These are phyloP conservation scores for Penicillium sp. DNA, from an alignment of 2,329 filamentous ascomycete species.

Conservation along the genomic window DNA sequence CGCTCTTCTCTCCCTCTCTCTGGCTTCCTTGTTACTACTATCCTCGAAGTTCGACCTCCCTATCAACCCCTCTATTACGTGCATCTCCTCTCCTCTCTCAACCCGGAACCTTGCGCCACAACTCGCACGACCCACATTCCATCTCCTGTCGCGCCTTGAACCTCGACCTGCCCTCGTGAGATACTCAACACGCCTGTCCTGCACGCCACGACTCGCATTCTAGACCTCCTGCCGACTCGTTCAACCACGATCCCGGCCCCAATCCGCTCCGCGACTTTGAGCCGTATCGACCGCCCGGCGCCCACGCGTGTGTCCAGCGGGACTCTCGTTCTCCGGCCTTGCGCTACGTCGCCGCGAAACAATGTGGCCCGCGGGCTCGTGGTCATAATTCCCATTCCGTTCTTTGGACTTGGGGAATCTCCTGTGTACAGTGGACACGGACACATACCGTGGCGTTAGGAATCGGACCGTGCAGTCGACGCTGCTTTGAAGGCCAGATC, in stretches of 20 bases:
- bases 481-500: slow-evolving; percentile 4
- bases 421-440: slow-evolving; percentile 8
- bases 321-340: slow-evolving; percentile 6
- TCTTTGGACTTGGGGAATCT: slow-evolving; percentile 16
- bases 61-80: background rate
- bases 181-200: background rate
- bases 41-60: background rate
- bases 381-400: slow-evolving; percentile 23
- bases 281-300: background rate
- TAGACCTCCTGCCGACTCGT: background rate
- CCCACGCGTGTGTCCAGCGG: slow-evolving; percentile 3
- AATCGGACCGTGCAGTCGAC: slow-evolving; percentile 16
- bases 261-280: background rate
- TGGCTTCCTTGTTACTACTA: background rate
- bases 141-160: slow-evolving; percentile 9
- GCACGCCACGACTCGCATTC: background rate
- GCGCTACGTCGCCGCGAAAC: slow-evolving; percentile 20
- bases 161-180: slow-evolving; percentile 5
- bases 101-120: slow-evolving; percentile 1
- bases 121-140: slow-evolving; percentile 20
- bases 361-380: slow-evolving; percentile 24
- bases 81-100: background rate
- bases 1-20: background rate
- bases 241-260: background rate
- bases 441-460: slow-evolving; percentile 21